Evolutionary conservation across 2,329 filamentous ascomycete genomes (phyloP).

Genomic region (Tolypocladium tundrense): DNA sequence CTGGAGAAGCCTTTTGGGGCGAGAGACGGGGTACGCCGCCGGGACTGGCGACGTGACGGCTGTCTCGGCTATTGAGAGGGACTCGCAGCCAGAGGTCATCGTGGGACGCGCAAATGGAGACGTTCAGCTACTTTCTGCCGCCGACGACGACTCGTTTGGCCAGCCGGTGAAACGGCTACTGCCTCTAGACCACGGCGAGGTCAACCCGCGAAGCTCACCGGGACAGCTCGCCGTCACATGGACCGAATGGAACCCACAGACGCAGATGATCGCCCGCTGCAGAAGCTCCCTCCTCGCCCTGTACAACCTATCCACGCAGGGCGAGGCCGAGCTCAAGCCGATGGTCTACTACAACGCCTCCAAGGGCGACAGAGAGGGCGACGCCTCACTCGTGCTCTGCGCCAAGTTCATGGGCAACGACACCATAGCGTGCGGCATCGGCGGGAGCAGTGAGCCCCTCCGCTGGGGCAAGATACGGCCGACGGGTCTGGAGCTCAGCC

Average conservation of each 20-base stretch:
- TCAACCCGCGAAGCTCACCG: slow-evolving; percentile 1
- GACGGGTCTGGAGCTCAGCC: slow-evolving; percentile 28
- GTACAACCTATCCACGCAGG: slow-evolving; percentile 12
- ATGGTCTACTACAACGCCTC: slow-evolving; percentile 16
- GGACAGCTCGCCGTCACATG: slow-evolving; percentile 20
- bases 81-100: slow-evolving; percentile 23
- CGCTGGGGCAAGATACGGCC: slow-evolving; percentile 36
- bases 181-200: slow-evolving; percentile 4
- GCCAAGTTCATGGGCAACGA: slow-evolving; percentile 36
- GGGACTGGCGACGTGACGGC: slow-evolving; percentile 41
- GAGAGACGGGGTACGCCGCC: slow-evolving; percentile 24
- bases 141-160: slow-evolving; percentile 16
- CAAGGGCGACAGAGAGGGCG: slow-evolving; percentile 5
- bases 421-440: slow-evolving; percentile 34
- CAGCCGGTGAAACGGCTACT: slow-evolving; percentile 14
- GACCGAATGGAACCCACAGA: slow-evolving; percentile 20
- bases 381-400: slow-evolving; percentile 16
- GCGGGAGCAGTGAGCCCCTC: slow-evolving; percentile 30
- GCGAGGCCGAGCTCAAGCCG: slow-evolving; percentile 7
- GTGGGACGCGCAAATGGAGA: slow-evolving; percentile 41
- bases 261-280: slow-evolving; percentile 19
- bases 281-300: slow-evolving; percentile 19
- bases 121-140: slow-evolving; percentile 32
- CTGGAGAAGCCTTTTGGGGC: slow-evolving; percentile 30
- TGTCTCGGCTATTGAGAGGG: slow-evolving; percentile 30